Evolutionary conservation across 2,329 filamentous ascomycete genomes (phyloP), one percentile per base, ranked within the genome.

Genomic region (Nannizzia gypsea): DNA sequence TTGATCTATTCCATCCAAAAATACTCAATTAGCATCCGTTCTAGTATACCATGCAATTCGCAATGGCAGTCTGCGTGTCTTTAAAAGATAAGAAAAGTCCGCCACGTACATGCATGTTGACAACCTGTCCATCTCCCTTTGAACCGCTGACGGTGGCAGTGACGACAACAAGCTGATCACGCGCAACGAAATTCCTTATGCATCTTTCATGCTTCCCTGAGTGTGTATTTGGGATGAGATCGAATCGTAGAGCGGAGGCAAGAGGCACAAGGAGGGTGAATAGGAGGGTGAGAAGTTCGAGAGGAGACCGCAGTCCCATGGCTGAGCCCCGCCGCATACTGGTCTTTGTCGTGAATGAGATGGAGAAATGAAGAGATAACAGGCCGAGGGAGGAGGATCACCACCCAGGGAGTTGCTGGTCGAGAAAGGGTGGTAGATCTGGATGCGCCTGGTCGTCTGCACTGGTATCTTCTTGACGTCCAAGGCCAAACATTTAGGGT

Each of bases 141-240:
- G 78, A 78, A n/a, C 93, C 93, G 72, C 86, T 84, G 60, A 96
- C 81, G 62, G 85, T 96, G 59, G 91, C 89, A 60, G 92, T 97
- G 58, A 99, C 92, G 36, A 97, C 92, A 46, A 99, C 93, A 65
- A 99, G 79, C 65, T 93, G 95, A 71, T 96, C 90, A 76, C 85
- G 88, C 63, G 84, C 82, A 66, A 96, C 91, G 74, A 96, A 99
- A 79, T 99, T 99, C 73, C 92, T 85, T 74, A 99, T 88, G 78
- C 93, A 99, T 78, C 92, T 83, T 77, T 92, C 88, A 70, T 86
- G 83, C 69, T 81, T 84, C 52, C 74, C 74, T 63, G 79, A 78
- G 68, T 86, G 84, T 72, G 82, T 79, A 61, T 76, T 74, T 50
- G 90, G 89, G 68, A 83, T 76, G 63, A 99, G 83, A 70, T 99